Evolutionary conservation across 2,329 filamentous ascomycete species (phyloP).

Genomic region (Mycocentrospora acerina): DNA sequence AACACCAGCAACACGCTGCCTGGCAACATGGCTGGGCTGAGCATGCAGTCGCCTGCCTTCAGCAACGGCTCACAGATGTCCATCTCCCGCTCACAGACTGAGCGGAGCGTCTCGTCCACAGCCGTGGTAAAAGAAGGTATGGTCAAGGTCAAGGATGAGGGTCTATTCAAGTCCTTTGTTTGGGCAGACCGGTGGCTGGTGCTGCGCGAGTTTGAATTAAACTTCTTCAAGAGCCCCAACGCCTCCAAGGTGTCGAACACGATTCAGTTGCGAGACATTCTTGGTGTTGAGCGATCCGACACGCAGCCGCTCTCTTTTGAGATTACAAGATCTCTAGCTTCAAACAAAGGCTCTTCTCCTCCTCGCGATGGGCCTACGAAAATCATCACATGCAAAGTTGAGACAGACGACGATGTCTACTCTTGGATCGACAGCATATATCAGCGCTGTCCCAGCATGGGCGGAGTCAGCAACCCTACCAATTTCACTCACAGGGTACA

Average conservation of each 20-base stretch:
- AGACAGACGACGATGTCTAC: conserved; percentile 94
- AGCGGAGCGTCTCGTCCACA: conserved; percentile 39
- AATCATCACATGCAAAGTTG: conserved; percentile 88
- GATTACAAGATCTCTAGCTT: conserved; percentile 73
- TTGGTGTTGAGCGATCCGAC: conserved; percentile 88
- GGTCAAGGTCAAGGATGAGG: conserved; percentile 87
- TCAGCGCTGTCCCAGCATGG: conserved; percentile 94
- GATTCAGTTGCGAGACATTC: conserved; percentile 81
- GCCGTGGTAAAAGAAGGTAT: conserved; percentile 63
- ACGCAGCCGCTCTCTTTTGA: conserved; percentile 91
- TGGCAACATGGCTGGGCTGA: conserved; percentile 78
- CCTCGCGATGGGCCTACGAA: conserved; percentile 80
- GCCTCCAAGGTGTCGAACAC: conserved; percentile 80
- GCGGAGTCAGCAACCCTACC: conserved; percentile 95
- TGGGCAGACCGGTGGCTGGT: conserved; percentile 94
- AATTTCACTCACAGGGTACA: conserved; percentile 98
- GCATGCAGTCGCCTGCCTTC: conserved; percentile 62
- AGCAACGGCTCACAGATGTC: conserved; percentile 42
- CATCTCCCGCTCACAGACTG: conserved; percentile 45
- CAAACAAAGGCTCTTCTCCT: conserved; percentile 60
- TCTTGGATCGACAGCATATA: conserved; percentile 99
- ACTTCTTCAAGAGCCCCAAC: conserved; percentile 90
- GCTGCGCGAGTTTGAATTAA: conserved; percentile 86
- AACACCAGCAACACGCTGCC: conserved; percentile 66
- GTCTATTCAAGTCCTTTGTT: conserved; percentile 75